phyloP scores from a whole-genome alignment of 805 yeast species.

The Saccharomycopsis oosterbeekiorum region DNA sequence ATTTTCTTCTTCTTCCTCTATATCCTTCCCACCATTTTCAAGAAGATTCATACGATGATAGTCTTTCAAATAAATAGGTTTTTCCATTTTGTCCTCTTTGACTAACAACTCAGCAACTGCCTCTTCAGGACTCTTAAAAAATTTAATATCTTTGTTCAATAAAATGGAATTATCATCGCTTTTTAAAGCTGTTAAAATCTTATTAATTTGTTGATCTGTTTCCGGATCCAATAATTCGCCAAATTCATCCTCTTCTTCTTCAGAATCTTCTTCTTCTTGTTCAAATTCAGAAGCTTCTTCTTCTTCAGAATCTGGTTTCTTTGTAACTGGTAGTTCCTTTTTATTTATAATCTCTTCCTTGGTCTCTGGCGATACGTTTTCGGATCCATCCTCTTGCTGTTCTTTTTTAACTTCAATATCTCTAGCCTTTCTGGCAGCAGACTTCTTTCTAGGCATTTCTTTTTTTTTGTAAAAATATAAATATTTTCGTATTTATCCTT shows the following conservation, averaged over 20 bases:
- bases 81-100: conserved; percentile 31
- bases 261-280: neutral
- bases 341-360: neutral
- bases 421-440: conserved; percentile 65
- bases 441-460: conserved; percentile 77
- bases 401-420: conserved; percentile 29
- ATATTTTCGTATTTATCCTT: neutral
- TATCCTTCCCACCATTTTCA: conserved; percentile 49
- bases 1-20: conserved; percentile 41
- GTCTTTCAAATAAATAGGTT: conserved; percentile 84
- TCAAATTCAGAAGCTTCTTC: conserved; percentile 7
- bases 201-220: conserved; percentile 68
- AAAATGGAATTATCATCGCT: conserved; percentile 49
- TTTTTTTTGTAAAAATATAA: neutral
- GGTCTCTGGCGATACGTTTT: neutral
- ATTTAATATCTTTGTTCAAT: conserved; percentile 57
- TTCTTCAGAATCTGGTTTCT: conserved; percentile 16
- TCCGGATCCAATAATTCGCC: conserved; percentile 84
- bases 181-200: conserved; percentile 62
- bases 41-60: conserved; percentile 79
- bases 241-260: conserved; percentile 80
- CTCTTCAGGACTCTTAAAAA: conserved; percentile 58
- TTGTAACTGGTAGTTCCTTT: neutral
- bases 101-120: conserved; percentile 21
- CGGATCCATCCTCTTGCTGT: neutral